Percentiles rank a stretch among this genome's conserved stretches.
Conservation (phyloP, 148 eudicot species). For the Drosera capensis region DNA sequence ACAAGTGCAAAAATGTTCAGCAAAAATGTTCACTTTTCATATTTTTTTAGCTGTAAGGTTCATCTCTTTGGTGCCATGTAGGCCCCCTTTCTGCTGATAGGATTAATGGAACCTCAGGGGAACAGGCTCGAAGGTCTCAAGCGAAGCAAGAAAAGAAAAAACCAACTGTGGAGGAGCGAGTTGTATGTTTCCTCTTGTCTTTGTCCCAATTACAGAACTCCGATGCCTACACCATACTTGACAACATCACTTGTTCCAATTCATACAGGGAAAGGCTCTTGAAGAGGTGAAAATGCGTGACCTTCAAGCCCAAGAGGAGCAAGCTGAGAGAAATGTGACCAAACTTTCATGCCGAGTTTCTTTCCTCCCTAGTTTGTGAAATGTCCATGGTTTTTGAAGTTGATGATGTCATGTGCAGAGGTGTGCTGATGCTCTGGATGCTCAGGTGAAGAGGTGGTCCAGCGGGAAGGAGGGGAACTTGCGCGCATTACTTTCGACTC, state of each 20-base stretch:
- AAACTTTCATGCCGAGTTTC: conserved; percentile 2
- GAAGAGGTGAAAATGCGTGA: conserved; percentile 93
- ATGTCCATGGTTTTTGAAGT: conserved; percentile 4
- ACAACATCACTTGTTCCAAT: no score
- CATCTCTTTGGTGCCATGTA: conserved; percentile 3
- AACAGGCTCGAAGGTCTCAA: conserved; percentile 68
- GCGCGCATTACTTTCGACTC: conserved; percentile 85
- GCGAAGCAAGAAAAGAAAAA: conserved; percentile 74
- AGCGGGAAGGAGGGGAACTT: conserved; percentile 88
- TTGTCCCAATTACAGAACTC: conserved; percentile 3
- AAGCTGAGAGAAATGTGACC: conserved; percentile 80
- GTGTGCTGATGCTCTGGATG: conserved; percentile 58
- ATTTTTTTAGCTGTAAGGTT: neutral
- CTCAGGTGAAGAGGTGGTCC: conserved; percentile 89
- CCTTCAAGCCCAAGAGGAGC: conserved; percentile 70
- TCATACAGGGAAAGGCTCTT: conserved; percentile 94
- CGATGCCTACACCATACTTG: no score
- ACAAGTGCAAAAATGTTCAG: neutral
- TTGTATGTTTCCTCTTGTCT: conserved; percentile 33
- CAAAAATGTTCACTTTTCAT: neutral
- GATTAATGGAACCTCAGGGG: conserved; percentile 27
- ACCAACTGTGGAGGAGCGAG: conserved; percentile 75
- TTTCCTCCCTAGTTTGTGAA: conserved; percentile 2
- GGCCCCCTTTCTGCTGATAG: conserved; percentile 16
- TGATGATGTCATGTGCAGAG: conserved; percentile 38